Evolutionary conservation across 1,284 basidiomycete species (phyloP), one percentile per base, ranked within the genome.

Genomic region (Trichosporon ovoides): DNA sequence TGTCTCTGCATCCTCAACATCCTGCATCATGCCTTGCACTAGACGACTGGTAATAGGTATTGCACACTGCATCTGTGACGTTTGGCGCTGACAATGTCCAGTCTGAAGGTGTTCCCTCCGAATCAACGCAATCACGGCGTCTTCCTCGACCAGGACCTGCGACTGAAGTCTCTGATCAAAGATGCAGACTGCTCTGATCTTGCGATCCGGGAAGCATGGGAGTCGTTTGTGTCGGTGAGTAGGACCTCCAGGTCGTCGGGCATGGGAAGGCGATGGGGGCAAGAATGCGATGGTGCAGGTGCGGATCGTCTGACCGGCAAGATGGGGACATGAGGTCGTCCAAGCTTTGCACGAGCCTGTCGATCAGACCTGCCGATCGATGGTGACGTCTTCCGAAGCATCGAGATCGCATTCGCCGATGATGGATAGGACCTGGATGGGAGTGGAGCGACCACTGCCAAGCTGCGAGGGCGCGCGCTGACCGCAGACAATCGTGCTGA

Each of bases 191-290:
- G 43, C 14, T 48, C 38, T 3, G 36, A 46, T 22, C 22, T 22
- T 10, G 22, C n/a, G 4, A 40, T 59, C 16, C n/a, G 56, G 10
- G 54, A 53, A 7, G 61, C 61, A 11, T 63, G 61, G 61, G 61
- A 53, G 20, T 38, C 51, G 35, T 50, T 63, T 20, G 58, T 63
- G 1, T 43, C 35, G 38, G 55, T 59, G 20, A 3, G 60, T 59
- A 14, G 24, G n/a, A 1, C 3, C 13, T 28, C 43, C 5, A 14
- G 9, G 24, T 24, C 10, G 24, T n/a, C n/a, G n/a, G n/a, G n/a
- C n/a, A n/a, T n/a, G n/a, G n/a, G n/a, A n/a, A n/a, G n/a, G n/a
- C n/a, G n/a, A n/a, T n/a, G n/a, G n/a, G n/a, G n/a, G n/a, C n/a
- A n/a, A n/a, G n/a, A n/a, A n/a, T n/a, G n/a, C n/a, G n/a, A n/a